Evolutionary conservation across 2,329 filamentous ascomycete genomes (phyloP), one percentile per base, ranked within the genome.

Genomic region (Clonostachys rhizophaga): DNA sequence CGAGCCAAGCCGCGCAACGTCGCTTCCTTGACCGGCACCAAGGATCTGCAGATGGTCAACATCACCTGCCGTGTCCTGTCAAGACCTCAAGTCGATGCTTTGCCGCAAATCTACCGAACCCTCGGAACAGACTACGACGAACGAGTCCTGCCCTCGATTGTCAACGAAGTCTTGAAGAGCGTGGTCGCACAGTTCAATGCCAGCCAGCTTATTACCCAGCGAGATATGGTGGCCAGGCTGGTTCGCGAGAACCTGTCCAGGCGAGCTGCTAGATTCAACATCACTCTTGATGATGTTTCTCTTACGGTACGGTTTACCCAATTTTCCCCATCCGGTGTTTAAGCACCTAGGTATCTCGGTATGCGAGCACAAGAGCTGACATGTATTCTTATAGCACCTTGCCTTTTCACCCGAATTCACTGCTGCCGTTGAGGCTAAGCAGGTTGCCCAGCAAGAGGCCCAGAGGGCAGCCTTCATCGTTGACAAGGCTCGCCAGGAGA

Each of bases 41-140:
- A 99, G 79, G 94, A 99, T 72, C 75, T 99, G 71, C 94, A 99
- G 77, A 99, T 99, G 94, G 94, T 97, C 65, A 99, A 99, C 81
- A 97, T 99, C 67, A 99, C 92, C 64, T 99, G 94, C 72, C 92
- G 94, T 89, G 94, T 99, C 49, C 88, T 99, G 46, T 96, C 92
- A 49, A 80, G 91, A 59, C 94, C 94, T 48, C 84, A 91, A 49
- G 76, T 99, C 61, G 84, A 89, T 55, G 88, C 91, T 34, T 83
- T 99, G 40, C 94, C 94, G 16, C 90, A 96, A 72, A 99, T 99
- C 63, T 99, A 97, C 79, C 82, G 94, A 55, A 99, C 94, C 2
- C 80, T 99, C 35, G 94, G 94, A 47, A 86, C 85, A 48, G 94
- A 99, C 71, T 99, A 97, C 66, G 94, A 99, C 61, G 94, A 99